Evolutionary conservation across 495 filamentous ascomycete species (phyloP).

Genomic region (Hypomontagnella submonticulosa): DNA sequence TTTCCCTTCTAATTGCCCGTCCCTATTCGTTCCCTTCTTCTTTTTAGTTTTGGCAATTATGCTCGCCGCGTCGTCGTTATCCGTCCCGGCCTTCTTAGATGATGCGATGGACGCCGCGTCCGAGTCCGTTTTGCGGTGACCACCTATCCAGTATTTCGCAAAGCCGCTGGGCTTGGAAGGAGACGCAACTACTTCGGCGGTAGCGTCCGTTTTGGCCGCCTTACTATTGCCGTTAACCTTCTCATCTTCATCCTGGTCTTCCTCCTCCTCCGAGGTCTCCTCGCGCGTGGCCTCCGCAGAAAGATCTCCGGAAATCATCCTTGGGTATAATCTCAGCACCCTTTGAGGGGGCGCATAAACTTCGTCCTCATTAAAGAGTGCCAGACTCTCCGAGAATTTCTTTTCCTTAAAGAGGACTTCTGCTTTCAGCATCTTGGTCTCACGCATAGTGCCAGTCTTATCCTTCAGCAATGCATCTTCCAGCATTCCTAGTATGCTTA

Average conservation of each 20-base stretch:
- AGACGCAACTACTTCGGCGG: slow-evolving; percentile 52
- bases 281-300: slow-evolving; percentile 60
- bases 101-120: slow-evolving; percentile 76
- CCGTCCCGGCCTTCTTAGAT: slow-evolving; percentile 54
- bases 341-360: slow-evolving; percentile 89
- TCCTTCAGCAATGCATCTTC: slow-evolving; percentile 90
- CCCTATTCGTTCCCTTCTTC: slow-evolving; percentile 42
- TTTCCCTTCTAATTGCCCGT: slow-evolving; percentile 73
- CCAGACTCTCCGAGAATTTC: slow-evolving; percentile 89
- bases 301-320: slow-evolving; percentile 82
- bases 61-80: slow-evolving; percentile 61
- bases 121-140: slow-evolving; percentile 64
- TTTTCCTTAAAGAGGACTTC: slow-evolving; percentile 81
- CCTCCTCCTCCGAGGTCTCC: slow-evolving; percentile 50
- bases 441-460: slow-evolving; percentile 80
- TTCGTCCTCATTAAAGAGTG: slow-evolving; percentile 82
- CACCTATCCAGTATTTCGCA: slow-evolving; percentile 63
- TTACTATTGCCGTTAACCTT: slow-evolving; percentile 59
- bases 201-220: slow-evolving; percentile 45
- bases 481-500: slow-evolving; percentile 86
- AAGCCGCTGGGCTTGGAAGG: slow-evolving; percentile 57
- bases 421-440: slow-evolving; percentile 90
- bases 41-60: slow-evolving; percentile 49
- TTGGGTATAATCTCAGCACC: slow-evolving; percentile 87
- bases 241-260: slow-evolving; percentile 62